Conservation (phyloP, 2,329 filamentous ascomycete genomes). For the Curvularia verruculosa region DNA sequence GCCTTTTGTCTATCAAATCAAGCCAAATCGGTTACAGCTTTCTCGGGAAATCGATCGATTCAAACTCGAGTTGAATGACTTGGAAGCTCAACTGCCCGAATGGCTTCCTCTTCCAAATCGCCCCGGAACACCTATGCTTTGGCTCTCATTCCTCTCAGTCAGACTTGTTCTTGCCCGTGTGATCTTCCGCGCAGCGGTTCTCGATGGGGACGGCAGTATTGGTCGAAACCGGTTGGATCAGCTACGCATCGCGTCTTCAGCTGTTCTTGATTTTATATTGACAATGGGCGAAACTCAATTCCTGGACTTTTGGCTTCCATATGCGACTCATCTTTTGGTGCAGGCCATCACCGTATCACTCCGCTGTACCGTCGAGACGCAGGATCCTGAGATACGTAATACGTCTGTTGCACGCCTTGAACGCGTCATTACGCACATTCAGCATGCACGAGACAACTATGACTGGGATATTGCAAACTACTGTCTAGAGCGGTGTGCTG, state of each 20-base stretch:
- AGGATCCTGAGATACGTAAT: conserved; percentile 53
- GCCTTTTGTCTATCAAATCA: conserved; percentile 48
- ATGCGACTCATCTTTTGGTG: conserved; percentile 60
- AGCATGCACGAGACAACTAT: conserved; percentile 56
- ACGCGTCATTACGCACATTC: conserved; percentile 55
- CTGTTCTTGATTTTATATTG: conserved; percentile 58
- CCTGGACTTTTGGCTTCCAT: conserved; percentile 59
- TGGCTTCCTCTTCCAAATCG: conserved; percentile 40
- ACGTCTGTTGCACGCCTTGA: conserved; percentile 57
- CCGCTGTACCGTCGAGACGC: conserved; percentile 59
- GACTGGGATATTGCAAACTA: conserved; percentile 64
- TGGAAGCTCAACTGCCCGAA: conserved; percentile 44
- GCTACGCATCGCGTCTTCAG: conserved; percentile 57
- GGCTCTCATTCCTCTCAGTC: conserved; percentile 51
- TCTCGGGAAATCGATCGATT: conserved; percentile 39
- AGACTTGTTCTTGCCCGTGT: conserved; percentile 49
- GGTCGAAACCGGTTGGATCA: conserved; percentile 50
- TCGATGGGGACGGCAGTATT: conserved; percentile 30
- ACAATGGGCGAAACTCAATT: conserved; percentile 56
- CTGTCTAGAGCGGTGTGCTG: conserved; percentile 55
- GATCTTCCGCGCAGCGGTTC: conserved; percentile 40
- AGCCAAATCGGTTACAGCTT: conserved; percentile 35
- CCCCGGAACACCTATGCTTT: conserved; percentile 47
- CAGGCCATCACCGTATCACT: conserved; percentile 61
- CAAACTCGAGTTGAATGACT: conserved; percentile 42